phyloP scores from a whole-genome alignment of 2,329 filamentous ascomycete species.

The Apiospora phragmitis region DNA sequence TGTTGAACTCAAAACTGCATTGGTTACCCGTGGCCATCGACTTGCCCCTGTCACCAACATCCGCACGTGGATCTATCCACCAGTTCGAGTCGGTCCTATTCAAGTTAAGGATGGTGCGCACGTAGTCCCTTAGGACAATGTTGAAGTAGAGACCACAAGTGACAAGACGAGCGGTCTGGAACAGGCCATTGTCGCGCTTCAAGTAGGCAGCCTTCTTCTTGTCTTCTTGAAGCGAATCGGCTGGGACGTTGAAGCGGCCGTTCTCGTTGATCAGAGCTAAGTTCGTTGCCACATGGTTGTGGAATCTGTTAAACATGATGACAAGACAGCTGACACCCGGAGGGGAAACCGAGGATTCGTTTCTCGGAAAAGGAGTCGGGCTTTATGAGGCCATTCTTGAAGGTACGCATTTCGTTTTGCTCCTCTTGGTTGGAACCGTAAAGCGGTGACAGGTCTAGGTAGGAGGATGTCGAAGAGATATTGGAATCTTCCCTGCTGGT shows the following conservation, averaged over 20 bases:
- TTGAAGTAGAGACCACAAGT: conserved; percentile 60
- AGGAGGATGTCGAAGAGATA: conserved; percentile 66
- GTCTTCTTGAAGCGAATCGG: conserved; percentile 41
- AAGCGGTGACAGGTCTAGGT: conserved; percentile 70
- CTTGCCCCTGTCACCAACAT: conserved; percentile 24
- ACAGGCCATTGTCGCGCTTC: conserved; percentile 40
- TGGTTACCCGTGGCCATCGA: conserved; percentile 48
- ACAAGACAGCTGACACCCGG: conserved; percentile 71
- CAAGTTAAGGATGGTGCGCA: conserved; percentile 42
- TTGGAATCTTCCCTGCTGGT: conserved; percentile 10
- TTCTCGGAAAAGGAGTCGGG: conserved; percentile 72
- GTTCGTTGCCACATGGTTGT: conserved; percentile 82
- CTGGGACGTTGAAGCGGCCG: conserved; percentile 71
- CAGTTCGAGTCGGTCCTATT: conserved; percentile 44
- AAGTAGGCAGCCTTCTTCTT: conserved; percentile 35
- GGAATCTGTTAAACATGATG: conserved; percentile 81
- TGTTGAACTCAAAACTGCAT: conserved; percentile 52
- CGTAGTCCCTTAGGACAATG: conserved; percentile 41
- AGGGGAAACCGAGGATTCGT: conserved; percentile 69
- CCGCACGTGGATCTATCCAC: conserved; percentile 30
- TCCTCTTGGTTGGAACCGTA: conserved; percentile 70
- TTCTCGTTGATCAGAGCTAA: conserved; percentile 85
- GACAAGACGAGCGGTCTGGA: conserved; percentile 42
- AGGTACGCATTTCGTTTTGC: conserved; percentile 67
- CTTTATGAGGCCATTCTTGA: conserved; percentile 71